Base-by-base conservation (phyloP, 306 rosid genomes). In the Trifolium repens region DNA sequence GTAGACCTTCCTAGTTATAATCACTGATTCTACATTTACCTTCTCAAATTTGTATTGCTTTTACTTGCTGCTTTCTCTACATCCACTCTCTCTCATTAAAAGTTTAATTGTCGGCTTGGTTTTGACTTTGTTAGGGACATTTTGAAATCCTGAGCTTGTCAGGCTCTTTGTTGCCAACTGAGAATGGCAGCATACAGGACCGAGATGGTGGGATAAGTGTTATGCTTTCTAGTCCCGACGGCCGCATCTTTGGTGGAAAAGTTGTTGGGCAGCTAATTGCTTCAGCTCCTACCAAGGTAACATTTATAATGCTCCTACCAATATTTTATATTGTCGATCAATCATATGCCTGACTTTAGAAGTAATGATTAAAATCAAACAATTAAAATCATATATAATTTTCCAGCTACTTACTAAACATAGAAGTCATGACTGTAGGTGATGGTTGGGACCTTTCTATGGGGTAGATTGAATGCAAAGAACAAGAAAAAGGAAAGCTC, bases 181-280 rank as follows among this genome's bases (percentile, higher is more conserved):
- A 96, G 40, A 60, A 54, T 61, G 81, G 87, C 79, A 89, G 87
- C 55, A 73, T 94, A 26, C 81, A 85, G 42, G 86, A 85, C 59
- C 91, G 92, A 83, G 75, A 80, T 35, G 99, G 97, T 11, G 89
- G 98, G 22, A 76, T 96, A 2, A 90, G 86, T 67, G 87, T 96
- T 61, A 84, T 96, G 49, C 97, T 92, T 64, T 91, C 93, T 15
- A 89, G 92, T 82, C 90, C 96, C 39, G 97, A 96, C 46, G 99
- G 99, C 5, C 85, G 89, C 30, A 87, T 96, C 70, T 67, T 96
- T 6, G 98, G 99, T 17, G 99, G 99, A 14, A 88, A 90, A 19
- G 86, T 96, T 39, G 99, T 89, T 0, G 99, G 98, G 57, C 65
- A 79, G 71, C 93, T 96, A 42, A 75, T 90, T 58, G 99, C 99